Base-by-base conservation (phyloP, 805 yeast species). In the Myxozyma mucilagina region DNA sequence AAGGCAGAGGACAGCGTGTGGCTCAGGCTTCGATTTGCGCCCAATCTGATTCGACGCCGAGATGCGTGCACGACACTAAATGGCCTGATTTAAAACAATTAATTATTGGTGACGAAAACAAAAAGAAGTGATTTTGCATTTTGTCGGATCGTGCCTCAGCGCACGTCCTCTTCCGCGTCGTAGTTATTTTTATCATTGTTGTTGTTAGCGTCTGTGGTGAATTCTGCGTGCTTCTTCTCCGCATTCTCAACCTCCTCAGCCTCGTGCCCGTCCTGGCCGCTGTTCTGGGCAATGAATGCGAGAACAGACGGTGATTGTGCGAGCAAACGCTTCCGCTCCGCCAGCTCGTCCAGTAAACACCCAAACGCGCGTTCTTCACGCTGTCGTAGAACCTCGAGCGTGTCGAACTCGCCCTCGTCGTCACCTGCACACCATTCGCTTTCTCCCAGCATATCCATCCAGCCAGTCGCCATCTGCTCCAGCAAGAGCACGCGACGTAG, bases 321-420 rank as follows among this genome's bases (percentile, higher is more conserved):
- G 34, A 61, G 56, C 52, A 36, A 48, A 24, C 31, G 36, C 56
- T 54, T 41, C 44, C 50, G 49, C 20, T 24, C 50, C 31, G 24
- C 55, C 29, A 61, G 34, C 6, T 29, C 52, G 16, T 55, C 50
- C 49, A 38, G 49, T 38, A 57, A 47, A 41, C 43, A 14, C 32
- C 50, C 42, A 18, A 57, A 42, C 39, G 51, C 65, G 31, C 59
- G 52, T 51, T 42, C 51, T 39, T 61, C 65, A 16, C 65, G 65
- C 47, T 57, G 61, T 31, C 65, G 55, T 43, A 61, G 35, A n/a
- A 45, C 16, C 53, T 43, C 53, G 24, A 50, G n/a, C 31, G 34
- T 43, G 16, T 43, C 61, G 31, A 36, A 56, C 36, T 45, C 56
- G 18, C 38, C 38, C 14, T n/a, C 36, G 11, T 45, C 45, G 16